A percentile compares a stretch with the other conserved stretches of the same genome.
phyloP scores from a whole-genome alignment of 345 rosid species.

The Schrenkiella parvula region DNA sequence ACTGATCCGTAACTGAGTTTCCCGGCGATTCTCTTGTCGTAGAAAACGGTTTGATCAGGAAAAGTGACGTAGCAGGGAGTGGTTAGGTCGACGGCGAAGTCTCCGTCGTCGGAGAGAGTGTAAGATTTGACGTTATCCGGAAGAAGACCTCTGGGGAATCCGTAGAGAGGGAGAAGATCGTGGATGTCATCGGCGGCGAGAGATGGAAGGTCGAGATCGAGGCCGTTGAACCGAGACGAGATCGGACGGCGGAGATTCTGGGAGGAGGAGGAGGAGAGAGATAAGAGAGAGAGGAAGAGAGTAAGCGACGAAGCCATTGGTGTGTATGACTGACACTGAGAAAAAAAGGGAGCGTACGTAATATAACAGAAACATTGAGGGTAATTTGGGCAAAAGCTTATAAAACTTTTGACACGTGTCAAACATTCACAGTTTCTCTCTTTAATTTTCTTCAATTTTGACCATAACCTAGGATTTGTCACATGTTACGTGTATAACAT shows the following conservation, averaged over 20 bases:
- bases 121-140: constrained; percentile 60
- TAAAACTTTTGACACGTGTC: neutral
- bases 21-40: constrained; percentile 49
- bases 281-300: constrained; percentile 13
- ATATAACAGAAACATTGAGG: neutral
- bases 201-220: constrained; percentile 10
- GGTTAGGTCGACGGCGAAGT: constrained; percentile 44
- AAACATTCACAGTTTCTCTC: neutral
- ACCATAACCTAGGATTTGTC: too few species aligned
- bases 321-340: neutral
- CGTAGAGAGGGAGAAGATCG: constrained; percentile 60
- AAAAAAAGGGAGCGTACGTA: neutral
- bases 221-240: constrained; percentile 16
- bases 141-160: constrained; percentile 68
- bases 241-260: constrained; percentile 8
- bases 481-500: too few species aligned
- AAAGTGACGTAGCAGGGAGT: constrained; percentile 55
- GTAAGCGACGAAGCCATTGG: constrained; percentile 17
- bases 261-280: constrained; percentile 1
- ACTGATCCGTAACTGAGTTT: constrained; percentile 60
- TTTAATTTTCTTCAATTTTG: too few species aligned
- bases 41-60: constrained; percentile 48
- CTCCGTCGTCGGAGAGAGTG: constrained; percentile 46
- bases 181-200: constrained; percentile 43
- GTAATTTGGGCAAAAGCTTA: neutral